Conservation (phyloP, 2,329 filamentous ascomycete species). For the Sclerotinia spermophila region DNA sequence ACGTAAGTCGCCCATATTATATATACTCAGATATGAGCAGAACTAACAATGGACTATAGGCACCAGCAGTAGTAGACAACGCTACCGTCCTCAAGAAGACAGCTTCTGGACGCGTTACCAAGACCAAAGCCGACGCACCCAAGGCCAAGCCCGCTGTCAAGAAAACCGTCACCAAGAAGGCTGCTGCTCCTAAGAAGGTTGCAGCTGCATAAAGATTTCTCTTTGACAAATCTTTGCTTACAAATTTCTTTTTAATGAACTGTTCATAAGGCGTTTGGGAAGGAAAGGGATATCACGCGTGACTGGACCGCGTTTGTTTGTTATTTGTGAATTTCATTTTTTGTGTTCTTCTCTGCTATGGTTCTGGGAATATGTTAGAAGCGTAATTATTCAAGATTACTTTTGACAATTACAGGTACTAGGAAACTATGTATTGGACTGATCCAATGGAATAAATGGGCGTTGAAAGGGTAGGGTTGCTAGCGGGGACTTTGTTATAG, state of each 20-base stretch:
- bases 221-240: background rate
- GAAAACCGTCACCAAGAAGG: constrained; percentile 29
- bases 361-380: constrained; percentile 21
- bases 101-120: constrained; percentile 69
- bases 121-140: constrained; percentile 49
- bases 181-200: constrained; percentile 33
- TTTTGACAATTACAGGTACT: constrained; percentile 14
- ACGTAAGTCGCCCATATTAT: constrained; percentile 27
- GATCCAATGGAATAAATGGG: constrained; percentile 1
- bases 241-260: background rate
- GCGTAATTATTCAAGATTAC: constrained; percentile 17
- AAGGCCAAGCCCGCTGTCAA: constrained; percentile 43
- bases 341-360: constrained; percentile 23
- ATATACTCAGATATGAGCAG: background rate
- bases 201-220: constrained; percentile 5
- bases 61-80: constrained; percentile 62
- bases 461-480: background rate
- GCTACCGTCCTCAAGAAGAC: constrained; percentile 63
- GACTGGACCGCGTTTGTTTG: constrained; percentile 1
- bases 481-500: background rate
- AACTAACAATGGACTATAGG: constrained; percentile 42
- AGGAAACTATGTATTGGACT: constrained; percentile 7
- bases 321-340: constrained; percentile 28
- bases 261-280: constrained; percentile 7
- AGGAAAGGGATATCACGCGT: constrained; percentile 2